phyloP scores from a whole-genome alignment of 164 flowering plant genomes.

The Tetracentron sinense region DNA sequence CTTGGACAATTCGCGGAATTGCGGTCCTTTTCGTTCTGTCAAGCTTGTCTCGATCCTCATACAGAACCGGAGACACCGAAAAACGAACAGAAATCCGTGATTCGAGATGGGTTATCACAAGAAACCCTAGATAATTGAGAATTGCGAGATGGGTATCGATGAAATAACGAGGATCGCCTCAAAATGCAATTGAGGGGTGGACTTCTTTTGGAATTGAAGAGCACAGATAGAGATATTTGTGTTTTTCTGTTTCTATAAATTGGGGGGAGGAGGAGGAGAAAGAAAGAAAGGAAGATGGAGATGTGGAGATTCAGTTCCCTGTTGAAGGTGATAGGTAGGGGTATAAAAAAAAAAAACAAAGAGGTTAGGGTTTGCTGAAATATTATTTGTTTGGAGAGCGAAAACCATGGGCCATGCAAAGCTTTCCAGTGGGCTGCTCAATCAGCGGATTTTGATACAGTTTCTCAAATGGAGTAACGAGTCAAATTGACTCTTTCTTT shows the following conservation, averaged over 20 bases:
- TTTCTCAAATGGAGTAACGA: too few relatives aligned
- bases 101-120: conserved; percentile 8
- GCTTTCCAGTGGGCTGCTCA: conserved; percentile 9
- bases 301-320: background rate
- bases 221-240: too few relatives aligned
- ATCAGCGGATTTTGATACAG: background rate
- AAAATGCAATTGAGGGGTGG: background rate
- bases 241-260: too few relatives aligned
- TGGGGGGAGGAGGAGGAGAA: background rate
- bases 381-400: background rate
- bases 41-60: conserved; percentile 24
- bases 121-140: background rate
- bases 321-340: conserved; percentile 12
- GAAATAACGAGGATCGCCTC: conserved; percentile 1
- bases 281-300: background rate
- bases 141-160: conserved; percentile 3
- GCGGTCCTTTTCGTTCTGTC: conserved; percentile 8
- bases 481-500: too few relatives aligned
- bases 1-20: conserved; percentile 7
- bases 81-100: background rate
- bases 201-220: too few relatives aligned
- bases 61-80: background rate
- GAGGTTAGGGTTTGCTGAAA: background rate
- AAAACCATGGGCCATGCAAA: conserved; percentile 14
- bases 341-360: background rate